phyloP scores from a whole-genome alignment of 805 yeast species.

The Spathaspora girioi region DNA sequence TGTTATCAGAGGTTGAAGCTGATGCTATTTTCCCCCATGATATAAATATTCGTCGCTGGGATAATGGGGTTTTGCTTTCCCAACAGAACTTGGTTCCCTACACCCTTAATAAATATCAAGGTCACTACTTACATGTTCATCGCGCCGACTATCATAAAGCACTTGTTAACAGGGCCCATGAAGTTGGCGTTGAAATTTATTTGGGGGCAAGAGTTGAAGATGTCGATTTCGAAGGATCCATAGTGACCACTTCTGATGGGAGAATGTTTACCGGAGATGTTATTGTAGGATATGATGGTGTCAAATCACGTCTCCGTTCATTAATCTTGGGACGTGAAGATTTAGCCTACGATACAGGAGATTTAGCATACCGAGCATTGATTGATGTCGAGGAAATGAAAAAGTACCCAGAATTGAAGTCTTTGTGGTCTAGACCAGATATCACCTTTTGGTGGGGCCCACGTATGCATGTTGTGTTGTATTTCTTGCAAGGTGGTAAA shows the following conservation, averaged over 20 bases:
- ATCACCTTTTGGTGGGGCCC: conserved; percentile 32
- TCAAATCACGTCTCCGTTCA: conserved; percentile 18
- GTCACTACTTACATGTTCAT: conserved; percentile 21
- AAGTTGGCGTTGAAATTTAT: conserved; percentile 14
- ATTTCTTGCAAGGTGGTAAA: conserved; percentile 22
- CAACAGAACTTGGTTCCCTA: conserved; percentile 15
- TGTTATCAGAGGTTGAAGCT: conserved; percentile 9
- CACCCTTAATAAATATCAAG: conserved; percentile 12
- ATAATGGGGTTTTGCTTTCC: conserved; percentile 17
- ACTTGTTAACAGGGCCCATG: conserved; percentile 17
- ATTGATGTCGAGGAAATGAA: conserved; percentile 14
- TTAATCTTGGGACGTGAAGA: conserved; percentile 16
- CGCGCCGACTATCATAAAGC: conserved; percentile 23
- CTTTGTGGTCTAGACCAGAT: conserved; percentile 17
- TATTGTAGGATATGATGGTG: conserved; percentile 24
- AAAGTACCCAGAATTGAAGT: conserved; percentile 14
- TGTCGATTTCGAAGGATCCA: conserved; percentile 15
- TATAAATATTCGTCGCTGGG: conserved; percentile 11
- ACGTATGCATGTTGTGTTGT: conserved; percentile 22
- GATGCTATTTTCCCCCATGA: conserved; percentile 14
- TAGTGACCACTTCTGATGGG: conserved; percentile 15
- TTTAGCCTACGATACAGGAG: conserved; percentile 23
- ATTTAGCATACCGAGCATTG: conserved; percentile 24
- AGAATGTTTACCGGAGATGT: conserved; percentile 16
- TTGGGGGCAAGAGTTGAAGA: conserved; percentile 12